Evolutionary conservation across 768 basidiomycete genomes (phyloP), one percentile per base, ranked within the genome.

Genomic region (Serendipita vermifera): DNA sequence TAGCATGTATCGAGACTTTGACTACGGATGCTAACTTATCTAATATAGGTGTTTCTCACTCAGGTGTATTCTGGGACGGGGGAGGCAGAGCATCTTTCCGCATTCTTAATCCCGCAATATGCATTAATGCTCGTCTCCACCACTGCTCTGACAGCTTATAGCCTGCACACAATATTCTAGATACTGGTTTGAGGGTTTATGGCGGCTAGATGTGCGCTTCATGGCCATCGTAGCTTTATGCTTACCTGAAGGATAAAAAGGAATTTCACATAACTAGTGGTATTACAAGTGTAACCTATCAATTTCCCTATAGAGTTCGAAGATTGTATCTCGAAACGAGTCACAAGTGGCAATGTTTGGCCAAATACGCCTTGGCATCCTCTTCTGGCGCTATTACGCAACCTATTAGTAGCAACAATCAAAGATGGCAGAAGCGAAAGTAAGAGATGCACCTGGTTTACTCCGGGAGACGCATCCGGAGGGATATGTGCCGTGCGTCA

Each of bases 61-160:
- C 81, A 85, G 61, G 75, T 81, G 6, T 78, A 81, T 62, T 82
- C 80, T 41, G 80, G 77, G 2, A 81, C 79, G 1, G 83, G 84
- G 26, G 73, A 69, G 27, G 79, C 81, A 3, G 79, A 81, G 46
- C 75, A 82, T 60, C 66, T 84, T 3, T 72, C 80, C 1, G 71
- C 77, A 3, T 83, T 83, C 62, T 69, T 85, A 41, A 78, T 84
- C 33, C 81, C 80, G 11, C 83, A 74, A 60, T 76, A 74, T 58
- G 56, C 66, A 13, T 62, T 76, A 41, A 71, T 72, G 69, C 65
- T 72, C 9, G 4, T 72, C 17, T 67, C 66, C 35, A 72, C 69
- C 67, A 69, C 69, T 1, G 63, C 65, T 13, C 59, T 72, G 36
- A 75, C 67, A 0, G 70, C 71, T 0, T 71, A 71, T 40, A 60